Conservation (phyloP, 495 filamentous ascomycete species). For the Penicillium arizonense region DNA sequence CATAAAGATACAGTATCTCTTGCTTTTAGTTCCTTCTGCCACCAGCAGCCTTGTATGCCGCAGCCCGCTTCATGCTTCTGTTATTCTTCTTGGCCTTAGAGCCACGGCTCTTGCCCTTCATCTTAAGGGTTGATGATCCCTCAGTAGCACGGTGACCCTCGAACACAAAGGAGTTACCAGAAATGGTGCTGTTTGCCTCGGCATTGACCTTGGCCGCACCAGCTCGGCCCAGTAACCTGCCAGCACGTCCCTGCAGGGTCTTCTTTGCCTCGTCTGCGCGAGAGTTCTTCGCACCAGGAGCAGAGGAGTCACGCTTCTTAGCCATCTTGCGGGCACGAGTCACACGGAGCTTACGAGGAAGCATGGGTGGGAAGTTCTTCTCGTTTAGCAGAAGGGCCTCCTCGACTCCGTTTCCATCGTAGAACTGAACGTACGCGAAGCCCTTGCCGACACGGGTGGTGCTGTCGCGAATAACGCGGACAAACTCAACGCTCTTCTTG, state of each 20-base stretch:
- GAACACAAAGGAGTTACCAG: slow-evolving; percentile 70
- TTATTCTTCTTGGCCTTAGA: slow-evolving; percentile 52
- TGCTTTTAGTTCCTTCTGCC: slow-evolving; percentile 38
- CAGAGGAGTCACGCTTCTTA: slow-evolving; percentile 58
- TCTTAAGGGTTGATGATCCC: slow-evolving; percentile 59
- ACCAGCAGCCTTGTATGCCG: slow-evolving; percentile 63
- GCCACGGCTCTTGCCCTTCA: slow-evolving; percentile 58
- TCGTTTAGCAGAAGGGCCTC: slow-evolving; percentile 79
- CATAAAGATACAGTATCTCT: slow-evolving; percentile 17
- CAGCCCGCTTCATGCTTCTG: slow-evolving; percentile 56
- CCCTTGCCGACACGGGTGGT: slow-evolving; percentile 93
- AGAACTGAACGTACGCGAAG: slow-evolving; percentile 96
- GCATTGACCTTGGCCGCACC: slow-evolving; percentile 65
- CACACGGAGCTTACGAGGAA: slow-evolving; percentile 85
- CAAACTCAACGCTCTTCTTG: slow-evolving; percentile 84
- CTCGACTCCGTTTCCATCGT: slow-evolving; percentile 85
- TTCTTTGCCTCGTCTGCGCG: slow-evolving; percentile 63
- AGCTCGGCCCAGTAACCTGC: slow-evolving; percentile 77
- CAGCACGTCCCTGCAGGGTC: slow-evolving; percentile 75
- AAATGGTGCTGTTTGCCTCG: slow-evolving; percentile 31
- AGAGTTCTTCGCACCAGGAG: slow-evolving; percentile 37
- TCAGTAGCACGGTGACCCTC: slow-evolving; percentile 82
- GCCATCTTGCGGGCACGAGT: slow-evolving; percentile 74
- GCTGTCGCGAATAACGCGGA: slow-evolving; percentile 87
- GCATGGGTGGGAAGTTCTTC: slow-evolving; percentile 89